Conservation (phyloP, 768 basidiomycete genomes). For the Polyporus arcularius region DNA sequence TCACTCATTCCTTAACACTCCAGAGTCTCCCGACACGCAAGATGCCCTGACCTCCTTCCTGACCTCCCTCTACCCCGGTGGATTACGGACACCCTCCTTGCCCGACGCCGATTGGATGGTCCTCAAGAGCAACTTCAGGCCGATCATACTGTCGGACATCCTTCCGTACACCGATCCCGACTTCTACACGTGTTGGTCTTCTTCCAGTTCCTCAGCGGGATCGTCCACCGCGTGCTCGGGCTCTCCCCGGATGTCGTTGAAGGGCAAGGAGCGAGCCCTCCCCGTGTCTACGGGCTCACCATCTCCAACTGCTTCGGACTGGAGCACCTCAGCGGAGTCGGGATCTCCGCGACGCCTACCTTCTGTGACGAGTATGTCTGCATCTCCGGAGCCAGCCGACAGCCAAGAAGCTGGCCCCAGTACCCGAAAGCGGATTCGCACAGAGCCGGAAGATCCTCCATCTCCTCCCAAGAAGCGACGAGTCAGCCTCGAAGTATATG, state of each 20-base stretch:
- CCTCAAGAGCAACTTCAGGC: too few relatives aligned
- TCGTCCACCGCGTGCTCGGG: background rate
- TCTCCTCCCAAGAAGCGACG: background rate
- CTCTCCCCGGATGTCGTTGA: background rate
- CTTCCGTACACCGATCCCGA: background rate
- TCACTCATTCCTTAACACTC: background rate
- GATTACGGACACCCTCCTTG: too few relatives aligned
- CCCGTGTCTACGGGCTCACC: background rate
- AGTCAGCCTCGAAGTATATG: background rate
- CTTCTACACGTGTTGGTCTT: background rate
- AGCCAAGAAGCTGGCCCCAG: background rate
- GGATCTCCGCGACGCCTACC: too few relatives aligned
- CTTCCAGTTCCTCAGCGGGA: background rate
- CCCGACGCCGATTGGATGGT: too few relatives aligned
- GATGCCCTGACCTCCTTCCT: background rate
- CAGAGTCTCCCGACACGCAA: background rate
- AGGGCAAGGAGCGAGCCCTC: background rate
- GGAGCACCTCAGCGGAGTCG: too few relatives aligned
- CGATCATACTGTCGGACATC: too few relatives aligned
- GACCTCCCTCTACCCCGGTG: too few relatives aligned
- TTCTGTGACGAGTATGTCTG: background rate
- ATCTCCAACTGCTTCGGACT: background rate
- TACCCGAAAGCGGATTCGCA: background rate
- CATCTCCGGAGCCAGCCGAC: background rate
- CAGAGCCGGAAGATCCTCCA: background rate